phyloP scores from a whole-genome alignment of 345 rosid genomes.

The Capsella bursapastoris region DNA sequence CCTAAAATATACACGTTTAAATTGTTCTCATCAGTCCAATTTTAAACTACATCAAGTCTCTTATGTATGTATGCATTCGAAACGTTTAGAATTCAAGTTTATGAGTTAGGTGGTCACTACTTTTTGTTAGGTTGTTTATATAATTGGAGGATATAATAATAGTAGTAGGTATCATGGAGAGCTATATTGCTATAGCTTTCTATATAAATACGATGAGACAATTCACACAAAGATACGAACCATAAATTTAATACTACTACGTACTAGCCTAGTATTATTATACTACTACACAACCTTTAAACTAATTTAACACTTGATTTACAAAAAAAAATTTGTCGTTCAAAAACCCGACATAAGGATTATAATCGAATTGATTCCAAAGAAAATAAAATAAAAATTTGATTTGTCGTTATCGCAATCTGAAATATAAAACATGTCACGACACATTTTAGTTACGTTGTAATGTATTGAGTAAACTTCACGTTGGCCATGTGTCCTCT shows the following conservation, averaged over 20 bases:
- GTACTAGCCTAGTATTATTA: no score
- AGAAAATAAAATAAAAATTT: neutral
- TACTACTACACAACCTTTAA: constrained; percentile 2
- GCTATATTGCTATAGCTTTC: constrained; percentile 18
- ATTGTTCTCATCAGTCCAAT: neutral
- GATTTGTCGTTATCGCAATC: constrained; percentile 35
- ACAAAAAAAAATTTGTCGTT: neutral
- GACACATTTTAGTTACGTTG: constrained; percentile 28
- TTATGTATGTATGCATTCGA: constrained; percentile 17
- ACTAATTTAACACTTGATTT: constrained; percentile 5
- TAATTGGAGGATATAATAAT: constrained; percentile 1
- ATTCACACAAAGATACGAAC: constrained; percentile 36
- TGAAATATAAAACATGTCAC: constrained; percentile 23
- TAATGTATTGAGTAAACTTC: constrained; percentile 32
- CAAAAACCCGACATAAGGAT: constrained; percentile 36
- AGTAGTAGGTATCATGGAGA: constrained; percentile 29
- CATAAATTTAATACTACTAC: constrained; percentile 7
- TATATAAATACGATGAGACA: constrained; percentile 31
- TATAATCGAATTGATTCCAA: constrained; percentile 21
- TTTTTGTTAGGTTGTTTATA: constrained; percentile 21
- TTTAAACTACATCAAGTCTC: neutral
- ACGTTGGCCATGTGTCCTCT: constrained; percentile 44
- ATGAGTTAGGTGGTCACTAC: constrained; percentile 29
- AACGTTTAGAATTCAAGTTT: constrained; percentile 9
- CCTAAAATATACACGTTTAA: constrained; percentile 29